Conservation (phyloP, 371 early-diverging fungal species). For the Syncephalastrum sp. region DNA sequence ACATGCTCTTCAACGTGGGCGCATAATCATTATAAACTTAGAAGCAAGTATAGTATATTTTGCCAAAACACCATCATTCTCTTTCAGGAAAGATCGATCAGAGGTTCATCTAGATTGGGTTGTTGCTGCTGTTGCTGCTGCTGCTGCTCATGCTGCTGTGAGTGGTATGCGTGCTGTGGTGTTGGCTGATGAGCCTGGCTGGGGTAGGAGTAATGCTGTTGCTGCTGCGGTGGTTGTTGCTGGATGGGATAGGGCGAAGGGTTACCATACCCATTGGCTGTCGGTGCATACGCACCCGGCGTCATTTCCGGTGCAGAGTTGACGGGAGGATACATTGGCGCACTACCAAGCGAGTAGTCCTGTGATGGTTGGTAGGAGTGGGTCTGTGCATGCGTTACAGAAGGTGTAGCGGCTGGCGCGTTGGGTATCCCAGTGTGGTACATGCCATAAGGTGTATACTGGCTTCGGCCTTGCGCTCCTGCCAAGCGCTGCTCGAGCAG, state of each 20-base stretch:
- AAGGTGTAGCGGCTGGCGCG: slow-evolving; percentile 6
- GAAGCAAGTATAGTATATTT: too few relatives aligned
- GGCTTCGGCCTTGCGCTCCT: slow-evolving; percentile 13
- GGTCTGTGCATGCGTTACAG: not conserved
- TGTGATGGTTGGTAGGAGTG: slow-evolving; percentile 4
- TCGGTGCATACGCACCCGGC: not conserved
- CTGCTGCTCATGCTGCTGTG: slow-evolving; percentile 12
- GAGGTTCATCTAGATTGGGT: slow-evolving; percentile 34
- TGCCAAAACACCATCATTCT: not conserved
- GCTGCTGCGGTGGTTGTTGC: slow-evolving; percentile 4
- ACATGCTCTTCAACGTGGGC: slow-evolving; percentile 56
- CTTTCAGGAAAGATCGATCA: slow-evolving; percentile 46
- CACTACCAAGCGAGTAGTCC: not conserved
- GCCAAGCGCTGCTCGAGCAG: slow-evolving; percentile 72
- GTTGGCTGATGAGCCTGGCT: slow-evolving; percentile 19
- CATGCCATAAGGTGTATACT: slow-evolving; percentile 3
- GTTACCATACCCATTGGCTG: slow-evolving; percentile 1
- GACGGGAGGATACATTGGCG: slow-evolving; percentile 1
- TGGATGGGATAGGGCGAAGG: slow-evolving; percentile 3
- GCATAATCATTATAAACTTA: slow-evolving; percentile 14
- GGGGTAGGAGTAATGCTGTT: slow-evolving; percentile 6
- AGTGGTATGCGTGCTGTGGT: slow-evolving; percentile 14
- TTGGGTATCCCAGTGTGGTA: not conserved
- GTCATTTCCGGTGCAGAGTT: not conserved
- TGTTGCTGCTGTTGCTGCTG: slow-evolving; percentile 13